Evolutionary conservation across 1,284 basidiomycete species (phyloP).

Genomic region (Naganishia cerealis): DNA sequence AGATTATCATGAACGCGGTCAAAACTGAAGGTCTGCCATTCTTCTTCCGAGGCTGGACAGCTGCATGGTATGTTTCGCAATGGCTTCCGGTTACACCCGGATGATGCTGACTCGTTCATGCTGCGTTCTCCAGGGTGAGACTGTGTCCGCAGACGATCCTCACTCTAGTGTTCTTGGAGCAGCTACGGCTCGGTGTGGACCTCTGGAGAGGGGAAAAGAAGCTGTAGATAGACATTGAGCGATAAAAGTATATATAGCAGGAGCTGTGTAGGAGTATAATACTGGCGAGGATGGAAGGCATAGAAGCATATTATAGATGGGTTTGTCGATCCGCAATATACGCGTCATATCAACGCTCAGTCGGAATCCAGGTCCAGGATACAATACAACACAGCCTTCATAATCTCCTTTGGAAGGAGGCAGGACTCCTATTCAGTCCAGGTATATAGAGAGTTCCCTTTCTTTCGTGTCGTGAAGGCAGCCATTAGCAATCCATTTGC

Average conservation of each 20-base stretch:
- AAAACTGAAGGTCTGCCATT: slow-evolving; percentile 53
- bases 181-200: slow-evolving; percentile 49
- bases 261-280: neutral
- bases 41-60: slow-evolving; percentile 61
- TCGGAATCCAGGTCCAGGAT: too few species aligned
- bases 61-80: slow-evolving; percentile 55
- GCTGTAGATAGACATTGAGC: neutral
- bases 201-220: slow-evolving; percentile 11
- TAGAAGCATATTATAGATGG: too few species aligned
- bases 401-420: too few species aligned
- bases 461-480: too few species aligned
- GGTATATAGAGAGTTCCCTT: too few species aligned
- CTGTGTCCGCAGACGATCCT: slow-evolving; percentile 56
- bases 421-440: too few species aligned
- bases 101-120: neutral
- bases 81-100: neutral
- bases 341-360: too few species aligned
- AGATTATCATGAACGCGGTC: slow-evolving; percentile 40
- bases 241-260: neutral
- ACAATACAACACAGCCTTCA: too few species aligned
- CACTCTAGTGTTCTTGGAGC: slow-evolving; percentile 54
- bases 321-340: too few species aligned
- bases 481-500: too few species aligned
- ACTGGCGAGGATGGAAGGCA: neutral
- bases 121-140: slow-evolving; percentile 43